A percentile compares a stretch with the other conserved stretches of the same genome.
These are phyloP conservation scores for Arxiozyma telluris DNA, from an alignment of 1,139 yeast genomes.

Conservation along the genomic window DNA sequence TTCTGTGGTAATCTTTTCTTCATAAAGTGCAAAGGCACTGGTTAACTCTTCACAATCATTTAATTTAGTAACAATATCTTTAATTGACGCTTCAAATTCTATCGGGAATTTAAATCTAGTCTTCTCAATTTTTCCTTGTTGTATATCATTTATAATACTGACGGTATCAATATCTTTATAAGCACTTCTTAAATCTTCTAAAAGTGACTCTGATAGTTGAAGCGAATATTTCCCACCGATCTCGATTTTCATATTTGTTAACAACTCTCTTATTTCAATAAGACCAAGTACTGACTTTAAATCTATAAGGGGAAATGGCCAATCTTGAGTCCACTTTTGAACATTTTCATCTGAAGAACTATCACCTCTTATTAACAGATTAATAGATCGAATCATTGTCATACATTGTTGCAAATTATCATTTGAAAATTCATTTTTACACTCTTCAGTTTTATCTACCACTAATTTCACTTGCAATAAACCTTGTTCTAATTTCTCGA, in stretches of 20 bases:
- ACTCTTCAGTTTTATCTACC: conserved; percentile 39
- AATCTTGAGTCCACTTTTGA: conserved; percentile 35
- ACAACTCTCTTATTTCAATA: conserved; percentile 41
- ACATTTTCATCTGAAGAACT: conserved; percentile 27
- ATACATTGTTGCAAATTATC: conserved; percentile 41
- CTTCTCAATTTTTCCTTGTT: conserved; percentile 21
- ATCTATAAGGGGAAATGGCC: conserved; percentile 45
- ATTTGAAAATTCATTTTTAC: conserved; percentile 42
- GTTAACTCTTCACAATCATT: conserved; percentile 55
- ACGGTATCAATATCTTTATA: conserved; percentile 40
- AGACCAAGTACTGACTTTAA: conserved; percentile 53
- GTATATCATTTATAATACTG: conserved; percentile 48
- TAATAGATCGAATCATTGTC: conserved; percentile 48
- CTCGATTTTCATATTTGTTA: conserved; percentile 42
- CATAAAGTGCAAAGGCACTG: conserved; percentile 57
- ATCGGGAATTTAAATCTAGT: conserved; percentile 16
- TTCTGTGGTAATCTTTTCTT: conserved; percentile 58
- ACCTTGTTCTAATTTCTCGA: conserved; percentile 53
- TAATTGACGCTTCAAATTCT: conserved; percentile 31
- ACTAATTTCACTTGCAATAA: conserved; percentile 55
- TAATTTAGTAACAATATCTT: conserved; percentile 44
- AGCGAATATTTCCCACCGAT: conserved; percentile 64
- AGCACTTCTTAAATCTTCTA: conserved; percentile 54
- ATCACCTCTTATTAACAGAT: conserved; percentile 49
- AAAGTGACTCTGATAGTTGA: conserved; percentile 45